Percentiles rank a stretch among this genome's conserved stretches.
phyloP scores from a whole-genome alignment of 1,139 yeast species.

The Kazachstania sp. region DNA sequence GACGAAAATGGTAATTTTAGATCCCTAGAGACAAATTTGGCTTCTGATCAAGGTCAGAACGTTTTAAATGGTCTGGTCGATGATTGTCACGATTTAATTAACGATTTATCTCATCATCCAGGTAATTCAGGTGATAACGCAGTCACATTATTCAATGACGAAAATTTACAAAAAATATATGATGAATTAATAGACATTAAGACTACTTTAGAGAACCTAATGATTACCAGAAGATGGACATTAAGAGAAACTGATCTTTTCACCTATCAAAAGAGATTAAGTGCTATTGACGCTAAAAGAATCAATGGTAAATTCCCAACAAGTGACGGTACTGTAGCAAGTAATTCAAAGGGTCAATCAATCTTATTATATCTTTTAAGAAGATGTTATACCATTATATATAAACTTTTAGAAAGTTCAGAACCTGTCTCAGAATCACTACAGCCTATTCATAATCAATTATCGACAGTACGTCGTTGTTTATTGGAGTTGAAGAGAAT shows the following conservation, averaged over 20 bases:
- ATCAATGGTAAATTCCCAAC: conserved; percentile 47
- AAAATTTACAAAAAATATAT: conserved; percentile 42
- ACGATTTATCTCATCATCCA: conserved; percentile 60
- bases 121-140: conserved; percentile 25
- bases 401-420: conserved; percentile 78
- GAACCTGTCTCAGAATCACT: conserved; percentile 93
- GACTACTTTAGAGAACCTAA: conserved; percentile 64
- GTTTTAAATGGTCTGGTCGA: conserved; percentile 67
- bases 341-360: conserved; percentile 45
- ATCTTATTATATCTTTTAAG: conserved; percentile 71
- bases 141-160: conserved; percentile 41
- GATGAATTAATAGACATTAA: conserved; percentile 54
- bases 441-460: conserved; percentile 86
- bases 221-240: conserved; percentile 94
- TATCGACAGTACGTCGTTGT: conserved; percentile 87
- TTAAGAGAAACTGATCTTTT: conserved; percentile 89
- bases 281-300: conserved; percentile 63
- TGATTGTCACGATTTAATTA: conserved; percentile 68
- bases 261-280: conserved; percentile 64
- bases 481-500: conserved; percentile 79
- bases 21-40: conserved; percentile 32
- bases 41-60: conserved; percentile 44
- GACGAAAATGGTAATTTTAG: conserved; percentile 40
- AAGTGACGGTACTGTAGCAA: conserved; percentile 12
- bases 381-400: conserved; percentile 82